phyloP scores from a whole-genome alignment of 495 filamentous ascomycete species.

The Astrothelium subdiscretum region DNA sequence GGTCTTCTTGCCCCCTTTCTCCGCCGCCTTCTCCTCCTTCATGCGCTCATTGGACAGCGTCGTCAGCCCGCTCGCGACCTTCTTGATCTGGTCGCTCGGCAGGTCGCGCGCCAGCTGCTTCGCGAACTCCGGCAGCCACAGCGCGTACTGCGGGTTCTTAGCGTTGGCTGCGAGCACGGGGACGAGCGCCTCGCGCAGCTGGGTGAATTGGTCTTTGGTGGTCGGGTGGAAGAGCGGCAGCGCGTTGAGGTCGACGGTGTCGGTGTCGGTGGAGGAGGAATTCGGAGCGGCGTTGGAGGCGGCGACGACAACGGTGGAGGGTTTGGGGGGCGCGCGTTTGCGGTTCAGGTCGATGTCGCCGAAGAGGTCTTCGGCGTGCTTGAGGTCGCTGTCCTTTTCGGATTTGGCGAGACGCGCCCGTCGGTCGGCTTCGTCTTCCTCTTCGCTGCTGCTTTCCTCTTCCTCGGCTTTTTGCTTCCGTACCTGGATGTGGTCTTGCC shows the following conservation, averaged over 20 bases:
- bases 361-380: conserved; percentile 87
- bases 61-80: conserved; percentile 74
- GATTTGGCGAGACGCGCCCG: conserved; percentile 61
- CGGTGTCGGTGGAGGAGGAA: conserved; percentile 45
- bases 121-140: conserved; percentile 83
- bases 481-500: conserved; percentile 33
- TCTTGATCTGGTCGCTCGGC: conserved; percentile 85
- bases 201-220: conserved; percentile 72
- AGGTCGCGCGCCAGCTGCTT: conserved; percentile 83
- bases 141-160: conserved; percentile 80
- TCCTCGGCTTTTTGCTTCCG: conserved; percentile 39
- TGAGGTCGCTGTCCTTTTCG: conserved; percentile 81
- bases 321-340: conserved; percentile 38
- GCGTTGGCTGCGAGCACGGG: conserved; percentile 61
- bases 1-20: conserved; percentile 92
- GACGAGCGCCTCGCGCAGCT: conserved; percentile 58
- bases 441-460: conserved; percentile 46
- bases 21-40: conserved; percentile 92
- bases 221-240: conserved; percentile 80
- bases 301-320: conserved; percentile 40
- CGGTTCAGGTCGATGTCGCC: conserved; percentile 50
- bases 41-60: conserved; percentile 92
- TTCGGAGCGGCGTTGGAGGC: not conserved
- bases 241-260: conserved; percentile 64
- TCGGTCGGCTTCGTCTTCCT: conserved; percentile 59